Base-by-base conservation (phyloP, 306 rosid genomes). In the Cercis canadensis region DNA sequence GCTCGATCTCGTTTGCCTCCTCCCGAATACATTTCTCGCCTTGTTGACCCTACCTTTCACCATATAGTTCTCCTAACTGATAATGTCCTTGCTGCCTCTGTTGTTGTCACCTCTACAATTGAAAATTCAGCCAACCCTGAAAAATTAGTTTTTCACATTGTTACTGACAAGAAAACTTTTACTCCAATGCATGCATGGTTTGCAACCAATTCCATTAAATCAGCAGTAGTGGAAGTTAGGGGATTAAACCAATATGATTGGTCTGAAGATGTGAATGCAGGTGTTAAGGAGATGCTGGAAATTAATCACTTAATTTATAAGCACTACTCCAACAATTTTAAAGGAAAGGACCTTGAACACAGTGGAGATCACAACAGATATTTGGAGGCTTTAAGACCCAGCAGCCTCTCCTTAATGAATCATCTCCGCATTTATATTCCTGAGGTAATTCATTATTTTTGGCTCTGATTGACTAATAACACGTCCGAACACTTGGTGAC, bases 141-240 rank as follows among this genome's bases (percentile, higher is more conserved):
- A 62, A 90, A 83, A 2, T 65, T 92, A 78, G 88, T 90, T 53
- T 88, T 92, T 73, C 98, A 92, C 75, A 85, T 92, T 32, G 87
- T 92, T 61, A 92, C 96, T 1, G 96, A 92, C 78, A 90, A 88
- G 85, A 86, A 92, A 69, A 92, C 98, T 40, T 92, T 84, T 60
- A 86, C 92, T 51, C 82, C 96, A 33, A 90, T 92, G 98, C 96
- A 92, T 76, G 89, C 98, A n/a, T 92, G 96, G 98, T 92, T 92
- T 80, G 96, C 98, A 63, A 80, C 78, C 62, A 85, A 88, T 84
- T 80, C 86, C 41, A 9, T 90, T 62, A 75, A 78, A 67, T 73
- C 89, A 61, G 92, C 86, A 13, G 88, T 79, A 49, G 96, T 90
- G 77, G 96, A 92, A 85, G 92, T 92, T 29, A 90, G 70, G 84